These are phyloP conservation scores for Tetrahymena malaccensis DNA, from an alignment of 73 alveolate species.

Conservation along the genomic window DNA sequence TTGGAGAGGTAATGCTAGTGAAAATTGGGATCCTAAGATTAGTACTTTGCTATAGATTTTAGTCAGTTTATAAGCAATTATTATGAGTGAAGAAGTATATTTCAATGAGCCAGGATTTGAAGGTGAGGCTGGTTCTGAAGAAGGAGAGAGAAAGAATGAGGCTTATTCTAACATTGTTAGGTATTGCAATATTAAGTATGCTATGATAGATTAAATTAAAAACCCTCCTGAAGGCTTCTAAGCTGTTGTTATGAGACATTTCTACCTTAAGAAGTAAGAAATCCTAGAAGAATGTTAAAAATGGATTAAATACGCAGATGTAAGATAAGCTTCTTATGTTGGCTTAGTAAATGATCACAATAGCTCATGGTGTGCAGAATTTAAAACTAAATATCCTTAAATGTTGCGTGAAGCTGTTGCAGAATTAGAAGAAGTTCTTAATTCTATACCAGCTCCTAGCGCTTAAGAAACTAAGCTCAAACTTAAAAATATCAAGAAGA, in stretches of 20 bases:
- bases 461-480: slow-evolving; percentile 14
- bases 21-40: slow-evolving; percentile 77
- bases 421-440: slow-evolving; percentile 56
- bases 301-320: slow-evolving; percentile 65
- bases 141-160: slow-evolving; percentile 89
- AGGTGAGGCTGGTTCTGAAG: slow-evolving; percentile 82
- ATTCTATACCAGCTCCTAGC: slow-evolving; percentile 35
- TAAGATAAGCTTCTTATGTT: slow-evolving; percentile 66
- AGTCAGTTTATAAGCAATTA: slow-evolving; percentile 64
- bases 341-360: slow-evolving; percentile 90
- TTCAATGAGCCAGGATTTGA: slow-evolving; percentile 74
- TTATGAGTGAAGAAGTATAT: slow-evolving; percentile 70
- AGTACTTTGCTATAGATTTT: slow-evolving; percentile 57
- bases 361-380: slow-evolving; percentile 73
- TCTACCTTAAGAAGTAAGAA: slow-evolving; percentile 67
- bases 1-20: slow-evolving; percentile 71
- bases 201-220: slow-evolving; percentile 90
- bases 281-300: slow-evolving; percentile 55
- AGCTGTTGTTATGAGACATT: slow-evolving; percentile 57
- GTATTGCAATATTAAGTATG: slow-evolving; percentile 85
- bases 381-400: slow-evolving; percentile 53
- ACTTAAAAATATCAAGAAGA: slow-evolving; percentile 2
- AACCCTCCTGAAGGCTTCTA: slow-evolving; percentile 93
- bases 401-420: slow-evolving; percentile 53
- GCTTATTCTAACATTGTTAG: slow-evolving; percentile 89